phyloP scores from a whole-genome alignment of 495 filamentous ascomycete genomes.

The Parathielavia appendiculata region DNA sequence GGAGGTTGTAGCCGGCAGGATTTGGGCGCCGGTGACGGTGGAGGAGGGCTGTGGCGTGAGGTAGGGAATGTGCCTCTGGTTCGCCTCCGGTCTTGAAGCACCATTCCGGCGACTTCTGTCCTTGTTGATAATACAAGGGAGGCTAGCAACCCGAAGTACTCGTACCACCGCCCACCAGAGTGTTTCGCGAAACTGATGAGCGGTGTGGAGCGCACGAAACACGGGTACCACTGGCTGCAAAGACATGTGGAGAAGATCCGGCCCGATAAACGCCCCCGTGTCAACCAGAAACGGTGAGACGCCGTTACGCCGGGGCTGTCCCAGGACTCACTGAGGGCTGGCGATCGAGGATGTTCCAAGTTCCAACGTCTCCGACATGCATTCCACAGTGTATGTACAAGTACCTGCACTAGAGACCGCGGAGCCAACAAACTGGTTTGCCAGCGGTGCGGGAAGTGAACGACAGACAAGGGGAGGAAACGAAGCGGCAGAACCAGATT shows the following conservation, averaged over 20 bases:
- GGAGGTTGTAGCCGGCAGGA: background rate
- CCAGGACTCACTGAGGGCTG: background rate
- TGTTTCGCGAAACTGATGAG: background rate
- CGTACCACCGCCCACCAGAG: background rate
- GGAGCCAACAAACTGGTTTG: background rate
- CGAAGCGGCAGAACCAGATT: background rate
- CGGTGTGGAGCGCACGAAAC: slow-evolving; percentile 1
- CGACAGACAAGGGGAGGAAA: background rate
- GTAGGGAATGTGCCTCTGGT: background rate
- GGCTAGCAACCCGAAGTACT: too few species aligned
- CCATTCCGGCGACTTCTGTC: too few species aligned
- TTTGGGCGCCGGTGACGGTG: slow-evolving; percentile 5
- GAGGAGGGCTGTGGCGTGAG: background rate
- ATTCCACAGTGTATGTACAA: too few species aligned
- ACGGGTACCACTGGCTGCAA: background rate
- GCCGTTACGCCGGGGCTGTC: background rate
- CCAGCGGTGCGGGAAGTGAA: background rate
- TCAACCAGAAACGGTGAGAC: background rate
- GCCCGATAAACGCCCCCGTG: background rate
- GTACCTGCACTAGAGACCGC: too few species aligned
- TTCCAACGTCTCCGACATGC: too few species aligned
- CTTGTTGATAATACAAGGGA: too few species aligned
- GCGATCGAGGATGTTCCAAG: background rate
- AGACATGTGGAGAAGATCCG: background rate
- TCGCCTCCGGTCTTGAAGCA: slow-evolving; percentile 11